Conservation (phyloP, 1,139 yeast genomes). For the Hyphopichia pseudoburtonii region DNA sequence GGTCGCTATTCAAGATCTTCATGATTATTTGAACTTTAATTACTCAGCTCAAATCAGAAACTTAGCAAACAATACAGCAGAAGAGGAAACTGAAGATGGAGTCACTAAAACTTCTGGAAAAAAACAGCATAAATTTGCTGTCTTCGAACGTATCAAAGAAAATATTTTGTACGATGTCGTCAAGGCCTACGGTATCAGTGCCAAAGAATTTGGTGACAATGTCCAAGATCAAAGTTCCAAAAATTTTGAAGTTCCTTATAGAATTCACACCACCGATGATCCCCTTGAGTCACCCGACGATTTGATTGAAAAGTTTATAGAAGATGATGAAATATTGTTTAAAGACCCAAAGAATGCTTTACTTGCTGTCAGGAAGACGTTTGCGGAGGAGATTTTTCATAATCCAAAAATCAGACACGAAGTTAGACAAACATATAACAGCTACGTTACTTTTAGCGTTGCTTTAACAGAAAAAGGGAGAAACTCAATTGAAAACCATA, state of each 20-base stretch:
- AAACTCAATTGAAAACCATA: conserved; percentile 72
- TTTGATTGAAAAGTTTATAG: conserved; percentile 55
- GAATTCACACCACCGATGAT: conserved; percentile 78
- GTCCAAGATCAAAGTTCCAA: conserved; percentile 59
- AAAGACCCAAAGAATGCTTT: conserved; percentile 63
- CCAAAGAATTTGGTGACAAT: conserved; percentile 83
- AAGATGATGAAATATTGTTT: conserved; percentile 55
- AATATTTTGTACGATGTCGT: conserved; percentile 71
- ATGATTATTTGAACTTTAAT: conserved; percentile 79
- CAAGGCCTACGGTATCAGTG: conserved; percentile 71
- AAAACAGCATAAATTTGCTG: conserved; percentile 69
- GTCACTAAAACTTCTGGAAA: conserved; percentile 31
- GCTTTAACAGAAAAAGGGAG: conserved; percentile 86
- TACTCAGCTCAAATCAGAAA: conserved; percentile 73
- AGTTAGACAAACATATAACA: conserved; percentile 67
- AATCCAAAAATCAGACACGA: conserved; percentile 80
- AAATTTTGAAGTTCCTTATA: conserved; percentile 48
- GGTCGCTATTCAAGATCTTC: conserved; percentile 84
- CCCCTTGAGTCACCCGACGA: conserved; percentile 64
- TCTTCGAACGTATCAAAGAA: conserved; percentile 72
- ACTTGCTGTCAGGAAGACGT: conserved; percentile 72
- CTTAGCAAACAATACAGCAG: conserved; percentile 21
- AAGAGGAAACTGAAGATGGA: conserved; percentile 15
- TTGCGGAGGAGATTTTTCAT: conserved; percentile 76
- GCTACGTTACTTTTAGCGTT: conserved; percentile 70